Percentiles rank a stretch among this genome's conserved stretches.
phyloP scores from a whole-genome alignment of 2,329 filamentous ascomycete species.

The Fusarium virguliforme region DNA sequence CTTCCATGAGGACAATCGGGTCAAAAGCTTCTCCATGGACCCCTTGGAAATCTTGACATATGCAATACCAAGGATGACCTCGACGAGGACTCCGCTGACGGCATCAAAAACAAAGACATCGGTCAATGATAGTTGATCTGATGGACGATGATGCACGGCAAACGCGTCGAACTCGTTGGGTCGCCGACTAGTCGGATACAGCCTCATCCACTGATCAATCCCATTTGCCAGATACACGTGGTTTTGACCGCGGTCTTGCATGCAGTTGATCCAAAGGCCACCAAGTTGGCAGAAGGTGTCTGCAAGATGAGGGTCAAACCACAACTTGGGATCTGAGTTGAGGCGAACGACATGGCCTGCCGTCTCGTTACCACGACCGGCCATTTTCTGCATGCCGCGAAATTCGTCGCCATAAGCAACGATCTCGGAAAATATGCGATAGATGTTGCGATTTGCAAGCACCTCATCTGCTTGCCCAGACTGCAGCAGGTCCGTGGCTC shows the following conservation, averaged over 20 bases:
- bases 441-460: slow-evolving; percentile 10
- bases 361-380: neutral
- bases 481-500: neutral
- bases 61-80: slow-evolving; percentile 17
- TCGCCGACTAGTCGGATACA: neutral
- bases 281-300: slow-evolving; percentile 17
- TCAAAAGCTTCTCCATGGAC: slow-evolving; percentile 8
- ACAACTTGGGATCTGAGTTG: neutral
- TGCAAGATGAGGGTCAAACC: slow-evolving; percentile 9
- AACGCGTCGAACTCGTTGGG: slow-evolving; percentile 10
- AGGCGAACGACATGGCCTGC: neutral
- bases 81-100: neutral
- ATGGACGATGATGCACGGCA: neutral
- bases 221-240: slow-evolving; percentile 19
- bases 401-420: slow-evolving; percentile 9
- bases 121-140: neutral
- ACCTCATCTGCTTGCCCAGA: too few species aligned
- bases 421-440: slow-evolving; percentile 6
- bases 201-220: slow-evolving; percentile 8
- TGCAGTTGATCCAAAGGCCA: slow-evolving; percentile 18
- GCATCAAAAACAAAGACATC: slow-evolving; percentile 25
- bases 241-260: neutral
- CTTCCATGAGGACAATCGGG: neutral
- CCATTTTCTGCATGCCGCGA: neutral
- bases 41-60: slow-evolving; percentile 6